phyloP scores from a whole-genome alignment of 306 rosid species.

The Acacia confusa region DNA sequence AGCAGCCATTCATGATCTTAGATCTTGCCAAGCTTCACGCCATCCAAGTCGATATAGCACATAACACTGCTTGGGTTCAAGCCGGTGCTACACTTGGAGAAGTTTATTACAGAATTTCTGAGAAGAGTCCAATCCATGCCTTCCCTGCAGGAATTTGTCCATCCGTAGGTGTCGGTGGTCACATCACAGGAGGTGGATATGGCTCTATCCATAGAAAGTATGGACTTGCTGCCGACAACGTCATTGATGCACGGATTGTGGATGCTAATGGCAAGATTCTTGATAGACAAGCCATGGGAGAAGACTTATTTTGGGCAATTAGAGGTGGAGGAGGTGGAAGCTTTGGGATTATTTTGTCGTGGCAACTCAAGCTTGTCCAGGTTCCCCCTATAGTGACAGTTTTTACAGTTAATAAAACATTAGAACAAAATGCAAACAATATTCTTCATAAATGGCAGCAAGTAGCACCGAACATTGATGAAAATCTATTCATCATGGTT shows the following conservation, averaged over 20 bases:
- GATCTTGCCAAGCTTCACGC: background rate
- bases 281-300: constrained; percentile 61
- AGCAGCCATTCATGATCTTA: no score
- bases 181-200: constrained; percentile 70
- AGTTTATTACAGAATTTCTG: constrained; percentile 50
- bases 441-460: constrained; percentile 59
- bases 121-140: constrained; percentile 45
- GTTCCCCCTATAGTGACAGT: constrained; percentile 64
- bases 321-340: constrained; percentile 75
- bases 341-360: constrained; percentile 57
- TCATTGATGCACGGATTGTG: constrained; percentile 52
- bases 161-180: constrained; percentile 64
- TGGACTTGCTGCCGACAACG: constrained; percentile 65
- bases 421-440: constrained; percentile 48
- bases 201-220: constrained; percentile 58
- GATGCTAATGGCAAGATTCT: constrained; percentile 55
- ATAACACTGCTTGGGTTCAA: constrained; percentile 64
- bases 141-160: constrained; percentile 67
- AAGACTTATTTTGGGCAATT: constrained; percentile 70
- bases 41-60: constrained; percentile 34
- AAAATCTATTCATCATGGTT: constrained; percentile 47
- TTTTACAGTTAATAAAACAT: constrained; percentile 39
- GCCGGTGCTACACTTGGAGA: constrained; percentile 68
- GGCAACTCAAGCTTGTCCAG: constrained; percentile 58
- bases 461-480: constrained; percentile 43